Base-by-base conservation (phyloP, 2,329 filamentous ascomycete species). In the Beauveria asiatica region DNA sequence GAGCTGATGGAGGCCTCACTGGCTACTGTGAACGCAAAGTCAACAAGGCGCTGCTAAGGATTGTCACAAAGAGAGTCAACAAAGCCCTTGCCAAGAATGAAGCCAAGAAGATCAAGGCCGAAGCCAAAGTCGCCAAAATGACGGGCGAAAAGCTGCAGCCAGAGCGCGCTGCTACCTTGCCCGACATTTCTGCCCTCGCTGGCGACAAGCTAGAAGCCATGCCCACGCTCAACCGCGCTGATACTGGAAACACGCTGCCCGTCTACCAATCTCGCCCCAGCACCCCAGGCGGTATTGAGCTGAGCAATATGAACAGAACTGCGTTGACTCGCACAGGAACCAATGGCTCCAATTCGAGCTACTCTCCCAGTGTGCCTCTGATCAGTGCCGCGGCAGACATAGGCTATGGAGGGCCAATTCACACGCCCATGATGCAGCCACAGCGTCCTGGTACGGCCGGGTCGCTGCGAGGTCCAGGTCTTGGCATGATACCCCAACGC, bases 11-110 rank as follows among this genome's bases (percentile, higher is more conserved):
- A 6, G 87, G 89, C 8, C 80, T 99, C 33, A 84, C 85, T 5
- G 86, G 86, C 27, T 99, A 96, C 75, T 97, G 94, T 71, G 88
- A 90, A 63, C 87, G 92, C 50, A 97, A 97, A 77, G 87, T 96
- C 71, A 95, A 96, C 74, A 87, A 84, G 67, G 82, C 92, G 65
- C 80, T 99, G 65, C 88, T 88, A 69, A 85, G 85, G 66, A 94
- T 97, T 65, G 92, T 97, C 4, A 85, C 86, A 59, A 83, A 80
- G 67, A 97, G 94, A 75, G 89, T 96, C 67, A 91, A 94, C 74
- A 92, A 91, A 72, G 93, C 92, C 0, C 76, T 97, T 27, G 88
- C 87, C 56, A 91, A 92, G 67, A 88, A 94, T 57, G 86, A 88
- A 70, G 80, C 78, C 63, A 83, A 80, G 67, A 78, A 80, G 66